A percentile compares a stretch with the other conserved stretches of the same genome.
Evolutionary conservation across 768 basidiomycete genomes (phyloP).

Genomic region (Gelatoporia subvermispora): DNA sequence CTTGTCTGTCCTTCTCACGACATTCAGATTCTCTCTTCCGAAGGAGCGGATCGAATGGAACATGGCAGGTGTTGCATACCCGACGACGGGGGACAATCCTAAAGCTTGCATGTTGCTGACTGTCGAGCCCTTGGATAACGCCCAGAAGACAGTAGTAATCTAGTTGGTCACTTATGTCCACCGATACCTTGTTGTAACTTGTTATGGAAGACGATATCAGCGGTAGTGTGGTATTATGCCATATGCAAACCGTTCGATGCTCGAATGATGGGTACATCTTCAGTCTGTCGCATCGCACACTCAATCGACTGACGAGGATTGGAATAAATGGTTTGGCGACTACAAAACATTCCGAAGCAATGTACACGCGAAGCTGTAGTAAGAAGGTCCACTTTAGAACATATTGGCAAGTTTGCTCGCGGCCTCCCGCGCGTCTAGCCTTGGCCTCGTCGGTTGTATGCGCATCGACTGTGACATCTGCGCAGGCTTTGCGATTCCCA

Average conservation of each 20-base stretch:
- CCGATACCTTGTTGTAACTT: no score
- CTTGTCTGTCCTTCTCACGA: slow-evolving; percentile 3
- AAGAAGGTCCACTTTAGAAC: slow-evolving; percentile 43
- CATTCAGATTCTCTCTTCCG: slow-evolving; percentile 9
- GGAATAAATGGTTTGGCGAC: not conserved
- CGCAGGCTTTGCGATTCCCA: slow-evolving; percentile 55
- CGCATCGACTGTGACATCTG: slow-evolving; percentile 73
- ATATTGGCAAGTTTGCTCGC: slow-evolving; percentile 89
- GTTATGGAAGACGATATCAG: no score
- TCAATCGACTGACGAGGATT: not conserved
- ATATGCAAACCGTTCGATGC: no score
- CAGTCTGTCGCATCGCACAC: not conserved
- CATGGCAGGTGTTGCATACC: slow-evolving; percentile 2
- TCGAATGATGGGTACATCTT: no score
- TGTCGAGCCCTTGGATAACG: no score
- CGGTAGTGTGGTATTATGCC: no score
- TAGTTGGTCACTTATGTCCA: no score
- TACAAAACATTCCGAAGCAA: not conserved
- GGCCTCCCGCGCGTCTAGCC: slow-evolving; percentile 80
- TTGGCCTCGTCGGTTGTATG: slow-evolving; percentile 62
- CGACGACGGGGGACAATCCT: not conserved
- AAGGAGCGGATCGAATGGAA: slow-evolving; percentile 13
- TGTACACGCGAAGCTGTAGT: not conserved
- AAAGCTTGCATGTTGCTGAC: no score
- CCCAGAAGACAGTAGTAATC: no score